Evolutionary conservation across 176 grass and related monocot genomes (phyloP).

Genomic region (Oryza meyeriana): DNA sequence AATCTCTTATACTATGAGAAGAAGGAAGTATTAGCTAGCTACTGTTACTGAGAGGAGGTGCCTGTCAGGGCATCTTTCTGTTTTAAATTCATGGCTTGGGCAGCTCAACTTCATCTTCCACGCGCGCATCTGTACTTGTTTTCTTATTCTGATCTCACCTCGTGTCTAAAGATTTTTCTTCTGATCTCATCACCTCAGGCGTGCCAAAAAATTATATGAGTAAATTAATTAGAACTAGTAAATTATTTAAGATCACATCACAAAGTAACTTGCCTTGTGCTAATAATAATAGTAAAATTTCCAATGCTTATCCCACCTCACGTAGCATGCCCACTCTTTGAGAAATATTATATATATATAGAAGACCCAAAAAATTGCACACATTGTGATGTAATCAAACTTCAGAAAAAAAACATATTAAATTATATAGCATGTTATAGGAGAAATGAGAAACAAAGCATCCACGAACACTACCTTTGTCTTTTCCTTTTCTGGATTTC

Average conservation of each 20-base stretch:
- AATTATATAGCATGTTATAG: too few relatives aligned
- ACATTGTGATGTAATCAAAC: too few relatives aligned
- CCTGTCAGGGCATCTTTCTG: slow-evolving; percentile 34
- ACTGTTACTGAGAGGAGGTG: background rate
- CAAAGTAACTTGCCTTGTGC: background rate
- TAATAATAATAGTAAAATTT: background rate
- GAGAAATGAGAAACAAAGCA: background rate
- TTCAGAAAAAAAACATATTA: too few relatives aligned
- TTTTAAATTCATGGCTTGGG: slow-evolving; percentile 25
- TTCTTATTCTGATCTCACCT: background rate
- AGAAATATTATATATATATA: too few relatives aligned
- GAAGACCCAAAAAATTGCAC: too few relatives aligned
- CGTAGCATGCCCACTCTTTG: too few relatives aligned
- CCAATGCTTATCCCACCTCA: too few relatives aligned
- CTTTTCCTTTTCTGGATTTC: background rate
- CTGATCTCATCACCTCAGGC: background rate
- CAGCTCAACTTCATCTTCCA: slow-evolving; percentile 7
- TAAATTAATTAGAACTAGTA: background rate
- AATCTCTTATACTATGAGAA: too few relatives aligned
- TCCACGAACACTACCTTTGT: background rate
- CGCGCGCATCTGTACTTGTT: background rate
- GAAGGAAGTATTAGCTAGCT: too few relatives aligned
- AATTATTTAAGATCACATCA: background rate
- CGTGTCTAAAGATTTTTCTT: background rate
- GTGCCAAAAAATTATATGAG: slow-evolving; percentile 2